These are phyloP conservation scores for Naganishia vaughanmartiniae DNA, from an alignment of 768 basidiomycete genomes.

Conservation along the genomic window DNA sequence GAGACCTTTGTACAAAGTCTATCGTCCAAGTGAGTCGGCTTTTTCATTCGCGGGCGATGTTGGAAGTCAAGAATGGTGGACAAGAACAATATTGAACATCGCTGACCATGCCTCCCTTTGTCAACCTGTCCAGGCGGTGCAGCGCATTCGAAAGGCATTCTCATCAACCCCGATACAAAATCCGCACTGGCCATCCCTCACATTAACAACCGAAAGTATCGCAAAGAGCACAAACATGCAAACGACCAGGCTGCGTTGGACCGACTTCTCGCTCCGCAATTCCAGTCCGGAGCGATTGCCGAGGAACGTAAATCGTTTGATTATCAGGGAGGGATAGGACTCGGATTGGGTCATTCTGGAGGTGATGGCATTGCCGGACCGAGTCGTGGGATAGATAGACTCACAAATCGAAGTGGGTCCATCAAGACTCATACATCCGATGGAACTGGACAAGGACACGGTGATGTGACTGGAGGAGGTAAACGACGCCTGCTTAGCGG, in stretches of 20 bases:
- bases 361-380: slow-evolving; percentile 17
- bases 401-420: slow-evolving; percentile 12
- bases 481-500: slow-evolving; percentile 7
- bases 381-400: slow-evolving; percentile 8
- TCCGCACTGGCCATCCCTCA: slow-evolving; percentile 28
- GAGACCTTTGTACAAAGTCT: slow-evolving; percentile 26
- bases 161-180: slow-evolving; percentile 24
- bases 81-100: no score
- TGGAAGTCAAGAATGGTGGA: not conserved
- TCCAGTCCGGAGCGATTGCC: slow-evolving; percentile 22
- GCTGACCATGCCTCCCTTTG: slow-evolving; percentile 15
- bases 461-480: not conserved
- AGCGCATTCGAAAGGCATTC: slow-evolving; percentile 26
- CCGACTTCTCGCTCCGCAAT: slow-evolving; percentile 25
- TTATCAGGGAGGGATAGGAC: slow-evolving; percentile 1
- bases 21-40: slow-evolving; percentile 31
- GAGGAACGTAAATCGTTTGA: slow-evolving; percentile 24
- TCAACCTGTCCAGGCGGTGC: slow-evolving; percentile 21
- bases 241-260: slow-evolving; percentile 33
- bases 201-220: slow-evolving; percentile 13
- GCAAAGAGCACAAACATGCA: slow-evolving; percentile 26
- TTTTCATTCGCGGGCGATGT: not conserved
- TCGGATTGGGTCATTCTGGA: not conserved
- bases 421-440: slow-evolving; percentile 10
- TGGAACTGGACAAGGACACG: slow-evolving; percentile 13